Evolutionary conservation across 2,329 filamentous ascomycete genomes (phyloP).

Genomic region (Cladosporium oxysporum): DNA sequence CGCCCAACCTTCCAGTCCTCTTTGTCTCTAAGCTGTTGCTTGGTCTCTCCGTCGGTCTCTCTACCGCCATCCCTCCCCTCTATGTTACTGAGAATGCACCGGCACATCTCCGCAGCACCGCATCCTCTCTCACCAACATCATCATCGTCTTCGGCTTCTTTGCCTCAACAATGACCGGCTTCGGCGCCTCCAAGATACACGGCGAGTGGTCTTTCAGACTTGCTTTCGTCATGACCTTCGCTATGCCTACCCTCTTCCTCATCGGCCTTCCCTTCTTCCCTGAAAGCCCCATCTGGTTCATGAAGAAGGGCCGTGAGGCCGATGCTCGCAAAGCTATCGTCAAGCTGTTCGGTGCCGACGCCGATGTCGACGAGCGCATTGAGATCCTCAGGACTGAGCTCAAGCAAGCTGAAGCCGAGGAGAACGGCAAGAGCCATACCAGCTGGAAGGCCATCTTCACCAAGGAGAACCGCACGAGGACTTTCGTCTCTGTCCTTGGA

Average conservation of each 20-base stretch:
- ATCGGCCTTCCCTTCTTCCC: constrained; percentile 58
- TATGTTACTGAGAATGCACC: constrained; percentile 34
- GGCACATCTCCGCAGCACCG: constrained; percentile 28
- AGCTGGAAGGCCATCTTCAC: constrained; percentile 32
- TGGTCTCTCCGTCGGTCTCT: constrained; percentile 30
- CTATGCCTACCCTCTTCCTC: constrained; percentile 28
- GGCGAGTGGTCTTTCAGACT: constrained; percentile 30
- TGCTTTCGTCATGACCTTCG: constrained; percentile 32
- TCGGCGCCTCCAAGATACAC: constrained; percentile 29
- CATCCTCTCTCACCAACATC: constrained; percentile 32
- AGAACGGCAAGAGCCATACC: constrained; percentile 29
- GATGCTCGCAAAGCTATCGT: constrained; percentile 56
- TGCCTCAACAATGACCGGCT: constrained; percentile 30
- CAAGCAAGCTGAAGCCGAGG: constrained; percentile 26
- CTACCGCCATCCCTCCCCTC: constrained; percentile 30
- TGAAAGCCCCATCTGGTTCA: constrained; percentile 84
- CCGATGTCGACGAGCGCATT: constrained; percentile 26
- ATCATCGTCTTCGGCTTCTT: constrained; percentile 33
- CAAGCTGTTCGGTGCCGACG: constrained; percentile 27
- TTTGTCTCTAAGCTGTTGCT: constrained; percentile 33
- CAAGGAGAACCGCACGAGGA: constrained; percentile 30
- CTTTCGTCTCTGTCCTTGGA: constrained; percentile 30
- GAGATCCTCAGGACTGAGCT: constrained; percentile 27
- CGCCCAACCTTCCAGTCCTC: constrained; percentile 35
- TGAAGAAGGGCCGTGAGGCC: constrained; percentile 63